Evolutionary conservation across 1,284 basidiomycete genomes (phyloP).

Genomic region (Apiotrichum montevideense): DNA sequence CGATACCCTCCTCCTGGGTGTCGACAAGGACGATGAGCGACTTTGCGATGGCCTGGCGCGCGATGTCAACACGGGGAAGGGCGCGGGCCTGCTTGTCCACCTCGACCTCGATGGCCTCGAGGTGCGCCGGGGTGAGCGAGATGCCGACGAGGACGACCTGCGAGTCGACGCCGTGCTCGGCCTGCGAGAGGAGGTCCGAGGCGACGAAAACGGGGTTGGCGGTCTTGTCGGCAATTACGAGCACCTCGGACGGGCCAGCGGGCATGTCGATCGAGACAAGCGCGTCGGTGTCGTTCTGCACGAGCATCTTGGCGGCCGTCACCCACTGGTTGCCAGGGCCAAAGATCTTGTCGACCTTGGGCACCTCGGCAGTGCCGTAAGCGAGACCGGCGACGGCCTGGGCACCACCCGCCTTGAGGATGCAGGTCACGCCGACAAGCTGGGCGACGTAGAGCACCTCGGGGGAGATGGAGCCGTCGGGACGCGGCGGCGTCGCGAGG

Average conservation of each 20-base stretch:
- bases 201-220: slow-evolving; percentile 88
- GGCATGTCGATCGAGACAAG: slow-evolving; percentile 98
- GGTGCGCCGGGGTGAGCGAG: slow-evolving; percentile 57
- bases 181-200: slow-evolving; percentile 92
- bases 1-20: slow-evolving; percentile 67
- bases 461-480: slow-evolving; percentile 83
- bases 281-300: slow-evolving; percentile 96
- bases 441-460: slow-evolving; percentile 93
- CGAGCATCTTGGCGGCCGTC: slow-evolving; percentile 98
- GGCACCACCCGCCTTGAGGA: slow-evolving; percentile 90
- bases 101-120: slow-evolving; percentile 73
- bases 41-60: slow-evolving; percentile 84
- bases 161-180: slow-evolving; percentile 89
- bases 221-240: slow-evolving; percentile 86
- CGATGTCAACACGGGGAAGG: slow-evolving; percentile 80
- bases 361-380: slow-evolving; percentile 88
- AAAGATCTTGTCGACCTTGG: slow-evolving; percentile 99
- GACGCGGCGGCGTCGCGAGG: slow-evolving; percentile 87
- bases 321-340: slow-evolving; percentile 99
- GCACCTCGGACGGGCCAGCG: slow-evolving; percentile 92
- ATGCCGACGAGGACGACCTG: slow-evolving; percentile 91
- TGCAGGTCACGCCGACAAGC: slow-evolving; percentile 76
- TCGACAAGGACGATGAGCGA: slow-evolving; percentile 77
- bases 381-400: slow-evolving; percentile 97
- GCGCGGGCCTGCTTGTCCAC: slow-evolving; percentile 83